Evolutionary conservation across 2,329 filamentous ascomycete genomes (phyloP), one percentile per base, ranked within the genome.

Genomic region (Fulvia fulva): DNA sequence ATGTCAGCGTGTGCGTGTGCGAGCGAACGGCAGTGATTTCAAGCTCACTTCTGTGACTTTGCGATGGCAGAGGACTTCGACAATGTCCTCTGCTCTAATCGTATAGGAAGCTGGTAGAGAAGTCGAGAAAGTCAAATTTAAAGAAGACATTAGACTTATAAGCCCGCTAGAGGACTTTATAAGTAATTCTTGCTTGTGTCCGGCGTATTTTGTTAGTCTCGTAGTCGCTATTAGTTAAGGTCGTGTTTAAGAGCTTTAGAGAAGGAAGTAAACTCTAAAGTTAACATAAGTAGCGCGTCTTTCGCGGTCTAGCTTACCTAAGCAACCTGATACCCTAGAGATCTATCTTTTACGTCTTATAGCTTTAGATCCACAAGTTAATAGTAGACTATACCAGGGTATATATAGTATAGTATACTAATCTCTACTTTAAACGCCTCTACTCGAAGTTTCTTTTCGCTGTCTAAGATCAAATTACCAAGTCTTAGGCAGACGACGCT

Each of bases 1-100:
- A 21, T 11, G 32, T 63, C 55, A 62, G 58, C 22, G 47, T 21
- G 22, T n/a, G n/a, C n/a, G n/a, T n/a, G n/a, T 12, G 21, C 51
- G n/a, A 57, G 25, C 30, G 26, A 26, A 32, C 14, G 28, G 44
- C 54, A 23, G 41, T 44, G 41, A 30, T 25, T 37, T 26, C 47
- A 47, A 51, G 61, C 64, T 65, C 65, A 71, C 70, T 9, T 59
- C 65, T n/a, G 62, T 53, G 6, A 59, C 43, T 16, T 64, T 52
- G 3, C 71, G 60, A 51, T 72, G 69, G 25, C 63, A 68, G 1
- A 71, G 45, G 0, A 73, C 61, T 32, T 65, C 60, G 12, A 62
- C 58, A 14, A 72, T 61, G 56, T 70, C 61, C 19, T 34, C 21
- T 21, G 62, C 30, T 9, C 54, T 26, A 2, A 70, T 57, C 7